These are phyloP conservation scores for Euphorbia schlechtendalii DNA, from an alignment of 441 rosid genomes.

Conservation along the genomic window DNA sequence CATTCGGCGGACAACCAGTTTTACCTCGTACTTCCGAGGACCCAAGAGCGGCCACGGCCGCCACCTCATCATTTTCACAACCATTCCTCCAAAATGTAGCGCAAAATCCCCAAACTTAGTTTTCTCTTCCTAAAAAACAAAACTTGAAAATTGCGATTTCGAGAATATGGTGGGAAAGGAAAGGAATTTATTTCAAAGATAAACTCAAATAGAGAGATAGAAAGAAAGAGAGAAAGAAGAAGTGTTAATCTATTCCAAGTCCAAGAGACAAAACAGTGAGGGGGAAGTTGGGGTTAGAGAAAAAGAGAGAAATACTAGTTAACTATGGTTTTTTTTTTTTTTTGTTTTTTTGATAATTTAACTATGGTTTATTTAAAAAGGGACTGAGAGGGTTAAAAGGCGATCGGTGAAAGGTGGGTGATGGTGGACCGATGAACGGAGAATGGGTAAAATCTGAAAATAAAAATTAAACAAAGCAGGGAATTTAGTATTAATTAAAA, in stretches of 20 bases:
- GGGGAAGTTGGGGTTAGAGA: neutral
- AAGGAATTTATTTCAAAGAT: constrained; percentile 17
- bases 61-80: constrained; percentile 98
- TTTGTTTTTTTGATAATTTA: no score
- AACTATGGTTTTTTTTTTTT: constrained; percentile 14
- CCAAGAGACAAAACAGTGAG: constrained; percentile 11
- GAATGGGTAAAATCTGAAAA: neutral
- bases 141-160: neutral
- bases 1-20: constrained; percentile 47
- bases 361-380: no score
- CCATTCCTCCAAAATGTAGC: constrained; percentile 35
- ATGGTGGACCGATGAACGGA: neutral
- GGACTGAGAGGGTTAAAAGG: neutral
- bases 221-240: constrained; percentile 16
- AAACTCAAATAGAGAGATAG: neutral
- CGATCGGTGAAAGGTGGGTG: neutral
- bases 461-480: no score
- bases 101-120: neutral
- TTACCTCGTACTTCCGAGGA: constrained; percentile 72
- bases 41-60: constrained; percentile 90
- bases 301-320: constrained; percentile 8
- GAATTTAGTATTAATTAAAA: neutral
- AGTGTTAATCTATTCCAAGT: constrained; percentile 7
- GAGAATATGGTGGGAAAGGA: constrained; percentile 16
- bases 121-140: neutral